Base-by-base conservation (phyloP, 2,329 filamentous ascomycete genomes). In the Cercospora beticola region DNA sequence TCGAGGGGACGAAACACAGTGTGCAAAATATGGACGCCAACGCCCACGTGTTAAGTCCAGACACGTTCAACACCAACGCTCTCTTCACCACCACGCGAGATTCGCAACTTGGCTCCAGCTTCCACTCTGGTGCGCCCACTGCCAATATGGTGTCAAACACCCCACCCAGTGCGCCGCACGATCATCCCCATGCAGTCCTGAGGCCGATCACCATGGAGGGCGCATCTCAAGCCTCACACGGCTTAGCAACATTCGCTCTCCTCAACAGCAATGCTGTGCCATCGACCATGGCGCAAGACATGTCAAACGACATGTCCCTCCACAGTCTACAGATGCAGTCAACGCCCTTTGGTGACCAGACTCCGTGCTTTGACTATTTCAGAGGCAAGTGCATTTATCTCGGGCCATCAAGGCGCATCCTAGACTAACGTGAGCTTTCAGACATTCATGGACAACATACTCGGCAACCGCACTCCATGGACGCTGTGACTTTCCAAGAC, bases 331-430 rank as follows among this genome's bases (percentile, higher is more conserved):
- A 62, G n/a, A 40, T 62, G n/a, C 60, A 62, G 23, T 14, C 60
- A 14, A 52, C 60, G 6, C 43, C 60, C 12, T 52, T 52, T 52
- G 21, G 14, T 23, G 60, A 49, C 26, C 60, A 49, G 2, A 49
- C 21, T 10, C 60, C 21, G 16, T 62, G 60, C 60, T 62, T 62
- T 52, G 60, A 62, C 12, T 62, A 62, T 30, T 62, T 62, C 18
- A 26, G 36, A 31, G 60, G 60, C 43, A 18, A 62, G 60, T 30
- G 36, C 21, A 23, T 12, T 16, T 18, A 3, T 40, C 21, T 28
- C 40, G 30, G 7, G 8, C 33, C 36, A 49, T 18, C 33, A 12
- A 49, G 2, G 33, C 6, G 54, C 33, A 46, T 14, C 36, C 9
- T 31, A 26, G 26, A n/a, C 60, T 62, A 43, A 62, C 40, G 3